phyloP scores from a whole-genome alignment of 345 rosid species.

The Citrus australasica region DNA sequence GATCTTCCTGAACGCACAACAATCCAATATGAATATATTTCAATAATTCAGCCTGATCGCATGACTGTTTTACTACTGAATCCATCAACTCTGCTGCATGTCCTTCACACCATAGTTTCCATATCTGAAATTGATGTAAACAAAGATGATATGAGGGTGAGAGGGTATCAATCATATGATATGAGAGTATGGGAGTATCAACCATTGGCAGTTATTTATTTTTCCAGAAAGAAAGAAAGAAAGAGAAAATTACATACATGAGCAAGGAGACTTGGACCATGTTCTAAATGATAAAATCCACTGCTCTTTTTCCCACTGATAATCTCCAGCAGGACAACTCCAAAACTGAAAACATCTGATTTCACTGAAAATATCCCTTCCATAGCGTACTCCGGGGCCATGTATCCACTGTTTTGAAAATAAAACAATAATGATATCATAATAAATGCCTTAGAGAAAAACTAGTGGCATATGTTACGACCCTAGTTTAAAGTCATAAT shows the following conservation, averaged over 20 bases:
- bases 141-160: background rate
- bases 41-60: background rate
- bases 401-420: background rate
- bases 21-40: slow-evolving; percentile 8
- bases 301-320: background rate
- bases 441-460: background rate
- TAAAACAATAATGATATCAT: background rate
- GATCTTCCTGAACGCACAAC: slow-evolving; percentile 20
- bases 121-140: slow-evolving; percentile 2
- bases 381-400: background rate
- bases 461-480: background rate
- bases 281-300: background rate
- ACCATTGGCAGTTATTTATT: background rate
- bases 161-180: too few relatives aligned
- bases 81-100: background rate
- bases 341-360: background rate
- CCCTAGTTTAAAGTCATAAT: too few relatives aligned
- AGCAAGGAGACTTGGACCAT: background rate
- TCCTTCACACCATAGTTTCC: slow-evolving; percentile 11
- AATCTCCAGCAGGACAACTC: background rate
- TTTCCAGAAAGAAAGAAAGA: background rate
- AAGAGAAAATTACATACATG: background rate
- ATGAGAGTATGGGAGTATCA: too few relatives aligned
- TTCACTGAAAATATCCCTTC: background rate
- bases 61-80: background rate